Conservation (phyloP, 768 basidiomycete species). For the Tremella mesenterica region DNA sequence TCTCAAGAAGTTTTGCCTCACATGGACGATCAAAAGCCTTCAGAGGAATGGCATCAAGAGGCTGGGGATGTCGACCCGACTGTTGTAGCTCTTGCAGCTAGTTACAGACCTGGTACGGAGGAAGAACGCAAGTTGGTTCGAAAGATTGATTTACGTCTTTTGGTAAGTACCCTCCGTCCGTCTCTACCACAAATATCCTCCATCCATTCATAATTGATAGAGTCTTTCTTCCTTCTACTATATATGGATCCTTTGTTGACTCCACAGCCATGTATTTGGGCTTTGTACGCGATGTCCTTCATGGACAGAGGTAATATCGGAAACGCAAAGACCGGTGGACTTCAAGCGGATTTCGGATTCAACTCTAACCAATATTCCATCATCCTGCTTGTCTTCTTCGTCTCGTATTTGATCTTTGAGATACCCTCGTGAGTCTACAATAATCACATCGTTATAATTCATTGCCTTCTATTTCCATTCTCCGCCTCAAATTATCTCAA, state of each 20-base stretch:
- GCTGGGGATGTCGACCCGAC: slow-evolving; percentile 12
- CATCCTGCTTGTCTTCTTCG: slow-evolving; percentile 35
- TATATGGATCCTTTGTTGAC: neutral
- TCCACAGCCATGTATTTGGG: slow-evolving; percentile 27
- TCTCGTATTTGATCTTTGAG: slow-evolving; percentile 33
- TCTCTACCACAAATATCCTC: neutral
- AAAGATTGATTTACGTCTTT: slow-evolving; percentile 33
- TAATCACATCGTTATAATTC: too few species aligned
- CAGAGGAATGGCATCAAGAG: slow-evolving; percentile 25
- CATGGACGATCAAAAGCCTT: slow-evolving; percentile 14
- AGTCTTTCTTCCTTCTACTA: too few species aligned
- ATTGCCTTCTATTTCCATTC: too few species aligned
- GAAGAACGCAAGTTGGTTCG: slow-evolving; percentile 30
- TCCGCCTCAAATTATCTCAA: too few species aligned
- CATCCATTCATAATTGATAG: too few species aligned
- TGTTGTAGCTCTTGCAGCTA: slow-evolving; percentile 19
- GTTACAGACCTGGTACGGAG: slow-evolving; percentile 26
- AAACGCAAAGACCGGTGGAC: slow-evolving; percentile 43
- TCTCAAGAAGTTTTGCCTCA: too few species aligned
- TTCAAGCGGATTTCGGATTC: slow-evolving; percentile 35
- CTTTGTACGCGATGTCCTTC: slow-evolving; percentile 33
- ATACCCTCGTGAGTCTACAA: too few species aligned
- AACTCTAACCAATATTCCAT: slow-evolving; percentile 42
- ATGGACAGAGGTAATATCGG: slow-evolving; percentile 42
- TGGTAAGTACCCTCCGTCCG: slow-evolving; percentile 12